Base-by-base conservation (phyloP, 2,329 filamentous ascomycete species). In the Neonectria sp. region DNA sequence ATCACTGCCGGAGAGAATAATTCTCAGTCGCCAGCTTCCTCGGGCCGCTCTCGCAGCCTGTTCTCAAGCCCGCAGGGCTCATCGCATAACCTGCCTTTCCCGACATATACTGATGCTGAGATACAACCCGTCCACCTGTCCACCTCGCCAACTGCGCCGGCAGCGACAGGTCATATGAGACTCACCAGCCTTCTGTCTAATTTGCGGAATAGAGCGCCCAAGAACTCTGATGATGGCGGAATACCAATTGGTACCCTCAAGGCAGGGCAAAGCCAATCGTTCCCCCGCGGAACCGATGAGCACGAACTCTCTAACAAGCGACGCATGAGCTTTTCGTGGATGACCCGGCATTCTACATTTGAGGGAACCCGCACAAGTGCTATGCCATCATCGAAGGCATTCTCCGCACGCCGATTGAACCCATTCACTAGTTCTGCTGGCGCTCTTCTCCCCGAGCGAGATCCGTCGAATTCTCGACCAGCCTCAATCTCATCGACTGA, bases 201-300 rank as follows among this genome's bases (percentile, higher is more conserved):
- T 57, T 90, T 87, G 61, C 89, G 91, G 56, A 89, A 89, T 49
- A 86, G 88, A 61, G 86, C 87, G 29, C 83, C 87, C 6, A 94
- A 94, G 79, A 85, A 86, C 0, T 76, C 86, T 13, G 78, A 80
- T 45, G 78, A 79, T 1, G 75, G 74, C 7, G 90, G 91, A 0
- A 91, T 91, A 6, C 84, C 88, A 1, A 80, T 95, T 8, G 93
- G 93, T 1, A 90, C 88, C 24, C 82, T 95, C 15, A 93, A 93
- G 75, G 82, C 88, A 33, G 87, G 89, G 0, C 92, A 95, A 77
- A 95, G 92, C 74, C 92, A 94, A 76, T 95, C 93, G 0, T 90
- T 96, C 71, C 93, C 93, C 6, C 84, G 88, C 21, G 86, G 87
- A 67, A 81, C 81, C 68, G 92, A 88, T 25, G 89, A 90, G 13